Evolutionary conservation across 306 rosid species (phyloP).

Genomic region (Oxytropis ochrocephala): DNA sequence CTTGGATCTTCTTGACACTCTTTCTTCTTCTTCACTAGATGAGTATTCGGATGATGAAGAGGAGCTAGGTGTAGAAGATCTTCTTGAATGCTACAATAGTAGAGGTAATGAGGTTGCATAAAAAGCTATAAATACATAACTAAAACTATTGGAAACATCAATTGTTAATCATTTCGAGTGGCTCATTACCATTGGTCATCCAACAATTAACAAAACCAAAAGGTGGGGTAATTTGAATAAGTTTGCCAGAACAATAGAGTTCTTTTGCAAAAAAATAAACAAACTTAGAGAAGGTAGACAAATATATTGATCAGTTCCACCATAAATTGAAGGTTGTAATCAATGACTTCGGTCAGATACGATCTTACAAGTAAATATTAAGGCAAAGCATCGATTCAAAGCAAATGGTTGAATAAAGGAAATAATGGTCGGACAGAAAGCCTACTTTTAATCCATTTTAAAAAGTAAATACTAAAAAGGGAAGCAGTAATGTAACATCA

Average conservation of each 20-base stretch:
- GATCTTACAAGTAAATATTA: not conserved
- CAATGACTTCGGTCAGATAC: not conserved
- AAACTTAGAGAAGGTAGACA: not conserved
- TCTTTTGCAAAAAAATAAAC: constrained; percentile 4
- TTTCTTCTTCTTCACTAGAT: constrained; percentile 68
- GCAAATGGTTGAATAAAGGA: not conserved
- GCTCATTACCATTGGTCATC: not conserved
- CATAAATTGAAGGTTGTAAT: not conserved
- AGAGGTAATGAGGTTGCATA: constrained; percentile 5
- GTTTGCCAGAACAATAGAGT: constrained; percentile 12
- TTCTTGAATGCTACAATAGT: constrained; percentile 69
- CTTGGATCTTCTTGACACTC: constrained; percentile 68
- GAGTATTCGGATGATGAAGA: constrained; percentile 58
- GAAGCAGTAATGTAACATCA: not conserved
- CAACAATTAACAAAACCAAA: not conserved
- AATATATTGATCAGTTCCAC: not conserved
- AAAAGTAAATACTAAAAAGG: not conserved
- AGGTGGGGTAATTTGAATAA: not conserved
- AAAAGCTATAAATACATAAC: not conserved
- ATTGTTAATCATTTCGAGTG: not conserved
- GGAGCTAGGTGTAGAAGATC: constrained; percentile 68
- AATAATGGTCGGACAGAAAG: not conserved
- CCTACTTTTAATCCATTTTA: not conserved
- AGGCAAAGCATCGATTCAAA: not conserved
- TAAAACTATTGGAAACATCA: not conserved